phyloP scores from a whole-genome alignment of 1,284 basidiomycete genomes.

The Ceratobasidium papillatum region DNA sequence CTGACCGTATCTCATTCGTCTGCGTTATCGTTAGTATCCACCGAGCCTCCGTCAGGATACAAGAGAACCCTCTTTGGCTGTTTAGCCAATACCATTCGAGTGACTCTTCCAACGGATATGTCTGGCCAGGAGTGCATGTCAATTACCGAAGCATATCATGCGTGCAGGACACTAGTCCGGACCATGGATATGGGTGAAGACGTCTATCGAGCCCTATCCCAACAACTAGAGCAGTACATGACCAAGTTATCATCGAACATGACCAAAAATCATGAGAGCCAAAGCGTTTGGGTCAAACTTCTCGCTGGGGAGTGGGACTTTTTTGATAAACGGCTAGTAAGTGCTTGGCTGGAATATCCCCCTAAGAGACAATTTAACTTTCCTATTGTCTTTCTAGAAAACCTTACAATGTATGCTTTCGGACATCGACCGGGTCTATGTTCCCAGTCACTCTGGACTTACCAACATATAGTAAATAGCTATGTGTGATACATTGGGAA shows the following conservation, averaged over 20 bases:
- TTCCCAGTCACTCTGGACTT: constrained; percentile 46
- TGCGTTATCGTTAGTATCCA: constrained; percentile 50
- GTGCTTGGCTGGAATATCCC: constrained; percentile 48
- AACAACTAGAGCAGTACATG: constrained; percentile 62
- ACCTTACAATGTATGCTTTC: constrained; percentile 66
- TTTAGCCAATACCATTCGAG: constrained; percentile 54
- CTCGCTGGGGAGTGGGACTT: constrained; percentile 66
- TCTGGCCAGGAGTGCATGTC: constrained; percentile 53
- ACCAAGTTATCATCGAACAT: constrained; percentile 54
- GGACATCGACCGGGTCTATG: constrained; percentile 56
- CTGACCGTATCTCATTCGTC: constrained; percentile 48
- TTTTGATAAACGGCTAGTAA: constrained; percentile 70
- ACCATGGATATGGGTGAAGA: constrained; percentile 62
- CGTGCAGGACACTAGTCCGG: constrained; percentile 64
- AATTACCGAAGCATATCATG: constrained; percentile 64
- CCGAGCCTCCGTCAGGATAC: constrained; percentile 36
- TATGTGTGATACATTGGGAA: too few species aligned
- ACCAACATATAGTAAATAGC: constrained; percentile 48
- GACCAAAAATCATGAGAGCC: constrained; percentile 50
- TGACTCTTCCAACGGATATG: constrained; percentile 55
- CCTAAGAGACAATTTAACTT: neutral
- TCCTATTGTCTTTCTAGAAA: constrained; percentile 51
- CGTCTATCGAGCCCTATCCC: constrained; percentile 62
- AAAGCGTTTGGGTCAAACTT: constrained; percentile 60
- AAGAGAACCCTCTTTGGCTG: constrained; percentile 37